phyloP scores from a whole-genome alignment of 306 rosid genomes.

The Nissolia schottii region DNA sequence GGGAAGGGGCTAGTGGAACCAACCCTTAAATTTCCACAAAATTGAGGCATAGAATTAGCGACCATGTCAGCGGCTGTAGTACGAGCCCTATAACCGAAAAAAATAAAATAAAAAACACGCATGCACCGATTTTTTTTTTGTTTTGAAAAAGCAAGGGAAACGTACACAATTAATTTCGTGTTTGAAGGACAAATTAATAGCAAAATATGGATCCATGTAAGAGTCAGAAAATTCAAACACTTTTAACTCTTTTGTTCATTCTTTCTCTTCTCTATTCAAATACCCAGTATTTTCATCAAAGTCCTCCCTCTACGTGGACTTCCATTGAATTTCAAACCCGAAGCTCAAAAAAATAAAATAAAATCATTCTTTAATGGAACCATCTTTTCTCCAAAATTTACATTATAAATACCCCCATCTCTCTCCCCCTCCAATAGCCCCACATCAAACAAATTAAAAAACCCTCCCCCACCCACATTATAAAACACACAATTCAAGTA shows the following conservation, averaged over 20 bases:
- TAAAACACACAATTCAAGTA: neutral
- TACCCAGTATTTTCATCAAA: slow-evolving; percentile 24
- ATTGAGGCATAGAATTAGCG: neutral
- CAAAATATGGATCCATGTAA: neutral
- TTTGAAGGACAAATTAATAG: slow-evolving; percentile 18
- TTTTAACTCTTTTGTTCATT: slow-evolving; percentile 11
- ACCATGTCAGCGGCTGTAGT: neutral
- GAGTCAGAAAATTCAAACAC: slow-evolving; percentile 27
- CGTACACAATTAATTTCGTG: slow-evolving; percentile 3
- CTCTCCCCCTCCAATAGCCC: neutral
- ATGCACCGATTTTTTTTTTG: no score
- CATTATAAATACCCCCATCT: neutral
- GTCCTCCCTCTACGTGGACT: neutral
- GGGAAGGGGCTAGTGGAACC: neutral
- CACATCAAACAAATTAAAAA: neutral
- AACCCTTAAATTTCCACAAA: neutral
- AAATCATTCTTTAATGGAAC: neutral
- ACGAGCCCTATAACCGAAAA: neutral
- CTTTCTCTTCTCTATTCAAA: neutral
- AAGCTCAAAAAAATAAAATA: neutral
- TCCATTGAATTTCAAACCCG: neutral
- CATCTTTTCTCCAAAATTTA: slow-evolving; percentile 7
- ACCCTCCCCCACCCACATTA: neutral
- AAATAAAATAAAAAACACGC: neutral
- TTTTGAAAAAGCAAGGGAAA: neutral